Conservation (phyloP, 768 basidiomycete species). For the Boletus subparvulus region DNA sequence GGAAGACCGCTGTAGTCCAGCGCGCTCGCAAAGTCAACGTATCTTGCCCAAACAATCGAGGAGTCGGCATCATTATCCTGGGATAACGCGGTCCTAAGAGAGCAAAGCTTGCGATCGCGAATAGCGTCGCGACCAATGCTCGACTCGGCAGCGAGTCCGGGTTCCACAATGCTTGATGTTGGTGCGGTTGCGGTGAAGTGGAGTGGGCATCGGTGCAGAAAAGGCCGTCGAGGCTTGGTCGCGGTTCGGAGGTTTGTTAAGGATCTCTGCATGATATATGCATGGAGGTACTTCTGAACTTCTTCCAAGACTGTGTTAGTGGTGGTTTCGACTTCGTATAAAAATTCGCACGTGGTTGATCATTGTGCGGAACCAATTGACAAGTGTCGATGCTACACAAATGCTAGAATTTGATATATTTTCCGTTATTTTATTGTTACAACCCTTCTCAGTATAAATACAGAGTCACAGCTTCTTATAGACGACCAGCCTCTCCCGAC, state of each 20-base stretch:
- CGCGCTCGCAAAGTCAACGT: conserved; percentile 54
- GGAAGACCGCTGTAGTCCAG: conserved; percentile 53
- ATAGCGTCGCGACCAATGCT: conserved; percentile 6
- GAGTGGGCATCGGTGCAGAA: conserved; percentile 5
- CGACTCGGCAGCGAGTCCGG: conserved; percentile 4
- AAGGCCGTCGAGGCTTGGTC: conserved; percentile 6
- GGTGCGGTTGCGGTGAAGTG: conserved; percentile 14
- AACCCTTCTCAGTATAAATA: neutral
- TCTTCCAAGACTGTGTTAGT: neutral
- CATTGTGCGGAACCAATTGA: neutral
- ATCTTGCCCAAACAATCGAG: conserved; percentile 62
- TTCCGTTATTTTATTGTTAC: neutral
- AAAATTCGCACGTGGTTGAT: conserved; percentile 19
- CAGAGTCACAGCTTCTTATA: conserved; percentile 8
- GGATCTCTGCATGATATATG: conserved; percentile 23
- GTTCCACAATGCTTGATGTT: neutral
- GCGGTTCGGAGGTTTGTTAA: conserved; percentile 19
- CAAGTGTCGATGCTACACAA: neutral
- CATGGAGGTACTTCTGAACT: conserved; percentile 10
- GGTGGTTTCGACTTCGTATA: neutral
- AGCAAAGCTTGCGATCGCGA: conserved; percentile 27
- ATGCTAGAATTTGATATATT: too few species aligned
- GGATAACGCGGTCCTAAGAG: conserved; percentile 31
- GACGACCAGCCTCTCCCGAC: conserved; percentile 52
- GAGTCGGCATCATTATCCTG: conserved; percentile 35